Evolutionary conservation across 2,329 filamentous ascomycete genomes (phyloP).

Genomic region (Dothiorella sarmentorum): DNA sequence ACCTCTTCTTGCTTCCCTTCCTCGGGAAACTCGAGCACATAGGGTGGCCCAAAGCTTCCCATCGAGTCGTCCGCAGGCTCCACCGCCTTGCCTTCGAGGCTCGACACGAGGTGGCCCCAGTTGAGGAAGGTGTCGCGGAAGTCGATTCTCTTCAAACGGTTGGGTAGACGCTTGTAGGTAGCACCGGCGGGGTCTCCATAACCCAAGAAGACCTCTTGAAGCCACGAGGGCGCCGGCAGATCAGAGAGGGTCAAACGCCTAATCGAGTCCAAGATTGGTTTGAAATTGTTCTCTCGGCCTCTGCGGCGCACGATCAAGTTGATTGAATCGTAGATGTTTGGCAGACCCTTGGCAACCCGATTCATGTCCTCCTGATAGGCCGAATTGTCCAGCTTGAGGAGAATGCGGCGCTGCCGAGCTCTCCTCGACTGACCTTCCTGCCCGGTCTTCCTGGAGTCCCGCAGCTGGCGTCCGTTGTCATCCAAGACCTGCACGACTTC

Average conservation of each 20-base stretch:
- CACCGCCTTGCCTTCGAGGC: slow-evolving; percentile 80
- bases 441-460: slow-evolving; percentile 50
- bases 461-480: slow-evolving; percentile 72
- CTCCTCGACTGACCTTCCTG: slow-evolving; percentile 52
- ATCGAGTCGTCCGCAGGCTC: slow-evolving; percentile 71
- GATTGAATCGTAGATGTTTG: slow-evolving; percentile 76
- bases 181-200: slow-evolving; percentile 91
- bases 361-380: slow-evolving; percentile 77
- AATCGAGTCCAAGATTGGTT: slow-evolving; percentile 86
- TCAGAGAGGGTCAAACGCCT: slow-evolving; percentile 80
- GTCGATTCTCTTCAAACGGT: slow-evolving; percentile 74
- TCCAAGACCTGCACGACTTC: slow-evolving; percentile 84
- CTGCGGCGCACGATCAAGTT: slow-evolving; percentile 82
- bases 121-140: slow-evolving; percentile 93
- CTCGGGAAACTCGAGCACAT: slow-evolving; percentile 66
- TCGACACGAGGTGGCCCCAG: slow-evolving; percentile 91
- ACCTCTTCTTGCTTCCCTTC: slow-evolving; percentile 30
- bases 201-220: slow-evolving; percentile 96
- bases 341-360: slow-evolving; percentile 60
- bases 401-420: slow-evolving; percentile 63
- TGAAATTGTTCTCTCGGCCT: slow-evolving; percentile 95
- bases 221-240: slow-evolving; percentile 81
- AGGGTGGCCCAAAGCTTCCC: slow-evolving; percentile 79
- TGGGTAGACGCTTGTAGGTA: slow-evolving; percentile 77
- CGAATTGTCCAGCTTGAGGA: slow-evolving; percentile 75